Evolutionary conservation across 371 early-diverging fungal genomes (phyloP), one percentile per base, ranked within the genome.

Genomic region (Funneliformis caledonium): DNA sequence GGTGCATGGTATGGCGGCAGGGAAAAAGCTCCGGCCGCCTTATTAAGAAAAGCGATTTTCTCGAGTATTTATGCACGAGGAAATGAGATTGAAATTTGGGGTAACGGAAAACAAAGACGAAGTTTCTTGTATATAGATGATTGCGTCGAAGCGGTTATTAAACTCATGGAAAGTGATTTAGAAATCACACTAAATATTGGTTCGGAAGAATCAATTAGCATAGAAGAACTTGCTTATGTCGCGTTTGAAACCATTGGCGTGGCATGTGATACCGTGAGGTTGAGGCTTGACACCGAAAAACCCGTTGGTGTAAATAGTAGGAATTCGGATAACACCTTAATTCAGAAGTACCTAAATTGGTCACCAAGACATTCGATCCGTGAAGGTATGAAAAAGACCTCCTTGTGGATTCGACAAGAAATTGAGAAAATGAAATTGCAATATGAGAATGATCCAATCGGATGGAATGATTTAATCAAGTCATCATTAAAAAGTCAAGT

Each of bases 91-190:
- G 70, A 70, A 11, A 70, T 70, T 43, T 47, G 7, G 42, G 47
- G 47, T 45, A 22, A 8, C 2, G 70, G 47, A 10, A 22, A 70
- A 22, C 47, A 70, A 70, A 19, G 3, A 11, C 48, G 47, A 22
- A 45, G n/a, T 70, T 70, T 70, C 45, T 45, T 70, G 1, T 70
- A 70, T 47, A 70, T 70, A 19, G 26, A 45, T 1, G 70, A 70
- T 47, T 70, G 70, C 47, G 12, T 70, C 16, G 26, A 70, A 11
- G 70, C 47, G 0, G 11, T 70, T 1, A 47, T 42, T 22, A 70
- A 70, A 47, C 11, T 70, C 10, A 47, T 70, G 70, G 48, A 70
- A 10, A n/a, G 22, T 22, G 48, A 70, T 45, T 47, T 43, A 3
- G 22, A 16, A 10, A 3, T 22, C 4, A 22, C 70, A 45, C 19